Evolutionary conservation across 139 green algal species (phyloP), one percentile per base, ranked within the genome.

Genomic region (Astrephomene gubernaculifera): DNA sequence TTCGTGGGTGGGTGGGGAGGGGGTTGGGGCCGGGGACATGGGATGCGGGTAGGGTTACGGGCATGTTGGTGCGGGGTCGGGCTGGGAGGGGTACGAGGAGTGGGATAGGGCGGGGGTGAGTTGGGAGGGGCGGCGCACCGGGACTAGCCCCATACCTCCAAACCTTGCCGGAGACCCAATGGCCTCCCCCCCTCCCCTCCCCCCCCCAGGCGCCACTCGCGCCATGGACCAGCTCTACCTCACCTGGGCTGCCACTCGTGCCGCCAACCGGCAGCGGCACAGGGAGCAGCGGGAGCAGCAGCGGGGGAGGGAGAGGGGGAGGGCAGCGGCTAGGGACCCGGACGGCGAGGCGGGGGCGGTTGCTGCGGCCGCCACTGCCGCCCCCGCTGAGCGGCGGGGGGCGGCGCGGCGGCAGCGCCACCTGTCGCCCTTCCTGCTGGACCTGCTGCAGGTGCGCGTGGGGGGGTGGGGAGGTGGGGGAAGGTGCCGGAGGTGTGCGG

Each of bases 141-240:
- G n/a, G n/a, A n/a, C n/a, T n/a, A n/a, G n/a, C n/a, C n/a, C n/a
- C n/a, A n/a, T n/a, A n/a, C n/a, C n/a, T n/a, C n/a, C n/a, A n/a
- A n/a, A n/a, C n/a, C n/a, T n/a, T n/a, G n/a, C n/a, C n/a, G n/a
- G n/a, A n/a, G n/a, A n/a, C n/a, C n/a, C n/a, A n/a, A n/a, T 49
- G 22, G 36, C 53, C 4, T 6, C 49, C 36, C 38, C 1, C 39
- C 27, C 24, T 27, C 35, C 41, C 41, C 31, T 19, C 24, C n/a
- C 38, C 7, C 68, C 38, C 24, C 25, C 68, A 84, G 78, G 78
- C 4, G 41, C 65, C 31, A 84, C 78, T 12, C 78, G 78, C 0
- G 78, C 78, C 63, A 84, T 75, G 78, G 78, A 84, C 44, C 78
- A 84, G 78, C 64, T 84, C 22, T 75, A 75, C 64, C 63, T 84